Evolutionary conservation across 2,329 filamentous ascomycete species (phyloP), one percentile per base, ranked within the genome.

Genomic region (Cytospora piceae): DNA sequence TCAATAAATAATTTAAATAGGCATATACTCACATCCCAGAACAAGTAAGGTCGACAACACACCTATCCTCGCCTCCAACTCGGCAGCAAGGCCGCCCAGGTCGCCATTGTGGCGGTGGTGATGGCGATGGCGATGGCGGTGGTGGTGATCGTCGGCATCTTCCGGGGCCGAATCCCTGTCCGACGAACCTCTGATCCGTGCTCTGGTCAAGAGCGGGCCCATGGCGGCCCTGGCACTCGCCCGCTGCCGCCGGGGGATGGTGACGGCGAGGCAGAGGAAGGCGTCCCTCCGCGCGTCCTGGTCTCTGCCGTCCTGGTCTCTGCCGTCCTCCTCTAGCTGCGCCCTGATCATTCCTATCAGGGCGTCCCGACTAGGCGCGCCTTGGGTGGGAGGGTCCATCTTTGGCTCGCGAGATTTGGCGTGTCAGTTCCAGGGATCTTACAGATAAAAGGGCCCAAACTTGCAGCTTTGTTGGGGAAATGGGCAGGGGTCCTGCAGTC

Each of bases 261-360:
- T 68, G 20, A 68, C 66, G 17, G 66, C 66, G 20, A 68, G 60
- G 57, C 63, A 68, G 63, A 68, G 66, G 52, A 68, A 68, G n/a
- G 61, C 59, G 37, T 68, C 66, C 17, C 63, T 61, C 42, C 63
- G 66, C 53, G 64, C 64, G n/a, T n/a, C n/a, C n/a, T n/a, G n/a
- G n/a, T n/a, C n/a, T n/a, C 27, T 29, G 27, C 3, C 27, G 5
- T 66, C 59, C 22, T 68, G 49, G 22, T 63, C 56, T 31, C 34
- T 57, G 32, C 31, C 39, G 27, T 68, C 56, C n/a, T 57, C 51
- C 24, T 66, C 59, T 55, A 68, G 60, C 46, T 68, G 66, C 12
- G 59, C 27, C 56, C 63, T 68, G 55, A 68, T 60, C 63, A 66
- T 63, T 4, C 52, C 51, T 57, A 68, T 39, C 29, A 68, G 32